Percentiles rank a stretch among this genome's conserved stretches.
These are phyloP conservation scores for Pseudopithomyces maydicus DNA, from an alignment of 2,329 filamentous ascomycete species.

Conservation along the genomic window DNA sequence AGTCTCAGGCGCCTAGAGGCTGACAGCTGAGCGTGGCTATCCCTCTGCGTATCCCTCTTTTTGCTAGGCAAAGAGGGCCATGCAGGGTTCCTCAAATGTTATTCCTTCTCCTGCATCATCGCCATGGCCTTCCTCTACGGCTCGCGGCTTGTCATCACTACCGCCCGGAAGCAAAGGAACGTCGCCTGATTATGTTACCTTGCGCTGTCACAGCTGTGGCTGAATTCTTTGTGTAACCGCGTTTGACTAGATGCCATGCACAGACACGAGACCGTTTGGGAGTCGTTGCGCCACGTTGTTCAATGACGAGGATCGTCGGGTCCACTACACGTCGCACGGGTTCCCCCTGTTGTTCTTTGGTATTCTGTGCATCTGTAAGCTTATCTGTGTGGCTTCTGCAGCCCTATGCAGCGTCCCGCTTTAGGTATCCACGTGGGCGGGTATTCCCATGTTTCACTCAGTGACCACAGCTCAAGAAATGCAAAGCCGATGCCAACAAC, in stretches of 20 bases:
- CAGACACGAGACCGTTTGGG: constrained; percentile 10
- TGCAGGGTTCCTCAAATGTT: background rate
- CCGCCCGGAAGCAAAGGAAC: background rate
- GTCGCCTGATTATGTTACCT: background rate
- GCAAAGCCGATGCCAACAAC: background rate
- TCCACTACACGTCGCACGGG: constrained; percentile 18
- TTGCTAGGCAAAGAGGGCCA: constrained; percentile 2
- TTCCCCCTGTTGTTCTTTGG: constrained; percentile 11
- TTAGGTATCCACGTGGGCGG: constrained; percentile 32
- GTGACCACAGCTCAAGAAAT: background rate
- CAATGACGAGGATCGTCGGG: constrained; percentile 13
- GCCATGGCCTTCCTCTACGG: background rate
- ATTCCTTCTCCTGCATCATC: background rate
- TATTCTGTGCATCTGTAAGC: constrained; percentile 24
- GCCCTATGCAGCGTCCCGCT: constrained; percentile 41
- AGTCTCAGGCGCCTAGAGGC: constrained; percentile 15
- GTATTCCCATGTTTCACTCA: constrained; percentile 34
- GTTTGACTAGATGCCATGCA: constrained; percentile 7
- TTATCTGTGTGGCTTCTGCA: constrained; percentile 36
- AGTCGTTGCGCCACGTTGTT: constrained; percentile 10
- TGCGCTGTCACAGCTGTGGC: background rate
- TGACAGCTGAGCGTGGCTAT: constrained; percentile 32
- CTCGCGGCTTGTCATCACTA: background rate
- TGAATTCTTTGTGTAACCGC: background rate
- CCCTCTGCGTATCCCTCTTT: constrained; percentile 1